A percentile compares a stretch with the other conserved stretches of the same genome.
Evolutionary conservation across 805 yeast species (phyloP).

Genomic region (Starmerella cellae): DNA sequence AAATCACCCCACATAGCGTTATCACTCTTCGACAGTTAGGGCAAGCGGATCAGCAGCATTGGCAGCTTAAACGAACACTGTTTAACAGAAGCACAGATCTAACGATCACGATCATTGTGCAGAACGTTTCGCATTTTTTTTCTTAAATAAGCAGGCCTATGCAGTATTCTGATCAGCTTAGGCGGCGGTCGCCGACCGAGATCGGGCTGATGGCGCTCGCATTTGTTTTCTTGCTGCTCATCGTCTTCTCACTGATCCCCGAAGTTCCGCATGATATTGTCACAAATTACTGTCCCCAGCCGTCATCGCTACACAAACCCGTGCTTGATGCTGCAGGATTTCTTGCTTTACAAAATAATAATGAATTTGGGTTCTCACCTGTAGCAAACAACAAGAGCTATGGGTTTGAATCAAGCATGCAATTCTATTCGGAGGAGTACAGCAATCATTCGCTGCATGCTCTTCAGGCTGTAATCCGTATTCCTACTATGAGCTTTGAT

Average conservation of each 20-base stretch:
- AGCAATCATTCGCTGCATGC: slow-evolving; percentile 11
- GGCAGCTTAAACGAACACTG: background rate
- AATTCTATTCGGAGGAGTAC: slow-evolving; percentile 15
- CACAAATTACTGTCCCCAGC: slow-evolving; percentile 22
- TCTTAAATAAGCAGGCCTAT: background rate
- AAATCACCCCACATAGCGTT: too few species aligned
- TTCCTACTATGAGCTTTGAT: slow-evolving; percentile 56
- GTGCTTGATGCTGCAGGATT: slow-evolving; percentile 2
- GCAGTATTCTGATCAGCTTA: background rate
- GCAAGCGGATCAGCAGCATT: too few species aligned
- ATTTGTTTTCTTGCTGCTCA: slow-evolving; percentile 12
- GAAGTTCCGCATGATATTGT: slow-evolving; percentile 12
- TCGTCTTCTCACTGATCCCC: slow-evolving; percentile 18
- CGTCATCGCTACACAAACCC: background rate
- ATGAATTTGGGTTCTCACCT: background rate
- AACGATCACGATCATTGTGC: background rate
- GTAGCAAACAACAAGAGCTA: background rate
- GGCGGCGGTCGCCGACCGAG: slow-evolving; percentile 18
- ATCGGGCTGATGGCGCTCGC: slow-evolving; percentile 18
- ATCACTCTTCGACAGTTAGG: too few species aligned
- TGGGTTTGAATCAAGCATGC: slow-evolving; percentile 1
- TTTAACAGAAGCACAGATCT: background rate
- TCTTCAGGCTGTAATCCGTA: slow-evolving; percentile 42
- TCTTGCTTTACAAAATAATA: background rate
- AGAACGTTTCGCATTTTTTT: background rate